These are phyloP conservation scores for Solanum commersonii DNA, from an alignment of 257 asterid genomes.

Conservation along the genomic window DNA sequence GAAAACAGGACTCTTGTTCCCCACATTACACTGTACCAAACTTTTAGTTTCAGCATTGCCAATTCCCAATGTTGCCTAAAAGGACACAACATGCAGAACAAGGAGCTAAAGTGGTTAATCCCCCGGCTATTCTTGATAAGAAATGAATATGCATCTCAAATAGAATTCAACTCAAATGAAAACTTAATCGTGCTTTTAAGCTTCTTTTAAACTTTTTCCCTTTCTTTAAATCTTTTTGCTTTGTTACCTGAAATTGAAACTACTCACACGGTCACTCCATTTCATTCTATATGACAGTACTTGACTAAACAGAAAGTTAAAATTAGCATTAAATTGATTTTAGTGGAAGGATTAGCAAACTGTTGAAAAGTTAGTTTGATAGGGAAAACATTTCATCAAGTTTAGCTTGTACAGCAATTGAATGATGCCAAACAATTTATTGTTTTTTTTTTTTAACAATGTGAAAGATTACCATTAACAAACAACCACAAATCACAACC, in stretches of 20 bases:
- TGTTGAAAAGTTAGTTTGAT: not conserved
- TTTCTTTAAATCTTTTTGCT: not conserved
- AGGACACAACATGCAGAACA: not conserved
- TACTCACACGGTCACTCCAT: not conserved
- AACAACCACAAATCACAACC: not conserved
- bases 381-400: not conserved
- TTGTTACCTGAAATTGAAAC: not conserved
- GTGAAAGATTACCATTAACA: not conserved
- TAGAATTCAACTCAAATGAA: not conserved
- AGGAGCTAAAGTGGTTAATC: not conserved
- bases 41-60: slow-evolving; percentile 41
- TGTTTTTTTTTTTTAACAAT: not conserved
- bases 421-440: not conserved
- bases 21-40: slow-evolving; percentile 75
- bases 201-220: not conserved
- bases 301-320: not conserved
- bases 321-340: not conserved
- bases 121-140: not conserved
- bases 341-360: not conserved
- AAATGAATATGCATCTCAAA: not conserved
- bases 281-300: not conserved
- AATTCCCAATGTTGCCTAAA: slow-evolving; percentile 71
- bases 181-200: not conserved
- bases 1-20: slow-evolving; percentile 52
- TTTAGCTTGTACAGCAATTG: not conserved